Conservation (phyloP, 2,329 filamentous ascomycete species). For the Ophiostoma montium region DNA sequence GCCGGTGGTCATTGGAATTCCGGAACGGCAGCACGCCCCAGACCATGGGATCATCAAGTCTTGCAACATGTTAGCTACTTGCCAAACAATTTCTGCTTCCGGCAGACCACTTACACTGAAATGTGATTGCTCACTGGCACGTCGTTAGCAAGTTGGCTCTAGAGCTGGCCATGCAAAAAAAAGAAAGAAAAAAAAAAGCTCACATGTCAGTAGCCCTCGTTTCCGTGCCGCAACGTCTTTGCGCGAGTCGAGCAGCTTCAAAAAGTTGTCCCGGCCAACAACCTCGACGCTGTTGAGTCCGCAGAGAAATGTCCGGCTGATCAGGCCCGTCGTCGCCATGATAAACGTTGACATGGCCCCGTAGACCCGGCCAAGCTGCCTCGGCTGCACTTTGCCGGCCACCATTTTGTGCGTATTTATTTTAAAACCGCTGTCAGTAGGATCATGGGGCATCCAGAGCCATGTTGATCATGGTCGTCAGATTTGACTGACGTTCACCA, state of each 20-base stretch:
- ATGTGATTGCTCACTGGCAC: slow-evolving; percentile 68
- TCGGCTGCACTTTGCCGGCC: slow-evolving; percentile 8
- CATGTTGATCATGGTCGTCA: neutral
- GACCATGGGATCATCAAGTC: slow-evolving; percentile 83
- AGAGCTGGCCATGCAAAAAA: no score
- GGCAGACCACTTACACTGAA: slow-evolving; percentile 55
- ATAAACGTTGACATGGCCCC: slow-evolving; percentile 57
- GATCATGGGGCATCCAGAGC: neutral
- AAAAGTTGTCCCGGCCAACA: slow-evolving; percentile 60
- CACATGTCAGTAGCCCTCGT: slow-evolving; percentile 73
- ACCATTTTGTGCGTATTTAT: slow-evolving; percentile 5
- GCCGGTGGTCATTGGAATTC: slow-evolving; percentile 57
- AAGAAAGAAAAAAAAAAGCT: slow-evolving; percentile 12
- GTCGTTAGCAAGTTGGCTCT: neutral
- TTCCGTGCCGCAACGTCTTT: slow-evolving; percentile 50
- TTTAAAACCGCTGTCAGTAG: neutral
- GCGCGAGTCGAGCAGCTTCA: slow-evolving; percentile 61
- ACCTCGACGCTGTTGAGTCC: slow-evolving; percentile 62
- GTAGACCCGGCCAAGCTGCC: slow-evolving; percentile 50
- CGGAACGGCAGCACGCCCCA: slow-evolving; percentile 77
- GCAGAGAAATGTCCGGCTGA: slow-evolving; percentile 64
- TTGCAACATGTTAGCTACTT: slow-evolving; percentile 23
- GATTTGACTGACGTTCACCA: slow-evolving; percentile 1
- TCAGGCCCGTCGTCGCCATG: slow-evolving; percentile 56
- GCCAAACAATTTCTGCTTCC: neutral